Conservation (phyloP, 106 monocot species). For the Dendrobium huoshanense region DNA sequence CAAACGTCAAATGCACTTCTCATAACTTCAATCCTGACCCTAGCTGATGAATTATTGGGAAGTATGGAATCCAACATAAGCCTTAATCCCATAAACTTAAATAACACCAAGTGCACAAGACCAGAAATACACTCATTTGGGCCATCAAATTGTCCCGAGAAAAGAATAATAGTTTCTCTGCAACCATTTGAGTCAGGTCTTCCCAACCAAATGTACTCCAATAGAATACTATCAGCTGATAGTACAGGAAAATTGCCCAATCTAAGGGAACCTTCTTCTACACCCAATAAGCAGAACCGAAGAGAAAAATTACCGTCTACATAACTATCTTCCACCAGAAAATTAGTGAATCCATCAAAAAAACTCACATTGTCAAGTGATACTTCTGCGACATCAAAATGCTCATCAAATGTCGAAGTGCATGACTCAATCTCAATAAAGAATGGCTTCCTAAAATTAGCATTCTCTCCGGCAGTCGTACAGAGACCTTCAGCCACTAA, state of each 20-base stretch:
- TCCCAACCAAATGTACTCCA: conserved; percentile 41
- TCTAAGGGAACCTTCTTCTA: conserved; percentile 47
- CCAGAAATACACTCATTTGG: conserved; percentile 75
- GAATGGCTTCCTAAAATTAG: conserved; percentile 18
- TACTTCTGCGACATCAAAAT: conserved; percentile 78
- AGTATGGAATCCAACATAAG: conserved; percentile 27
- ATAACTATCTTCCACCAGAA: conserved; percentile 21
- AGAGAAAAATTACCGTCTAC: conserved; percentile 27
- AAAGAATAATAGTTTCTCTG: conserved; percentile 14
- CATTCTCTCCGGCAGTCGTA: conserved; percentile 9
- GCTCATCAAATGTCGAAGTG: conserved; percentile 33
- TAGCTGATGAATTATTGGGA: conserved; percentile 28
- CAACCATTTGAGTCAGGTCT: conserved; percentile 16
- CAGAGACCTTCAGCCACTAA: neutral
- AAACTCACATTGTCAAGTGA: conserved; percentile 45
- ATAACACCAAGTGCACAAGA: conserved; percentile 68
- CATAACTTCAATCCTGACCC: conserved; percentile 65
- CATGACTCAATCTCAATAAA: conserved; percentile 50
- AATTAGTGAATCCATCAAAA: conserved; percentile 27
- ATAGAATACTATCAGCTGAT: conserved; percentile 38
- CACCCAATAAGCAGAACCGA: conserved; percentile 42
- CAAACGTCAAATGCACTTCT: conserved; percentile 61
- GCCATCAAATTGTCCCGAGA: conserved; percentile 84
- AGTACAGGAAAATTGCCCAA: conserved; percentile 78
- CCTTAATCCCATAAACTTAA: conserved; percentile 51